A percentile compares a stretch with the other conserved stretches of the same genome.
phyloP scores from a whole-genome alignment of 2,329 filamentous ascomycete species.

The Leptoxyphium fumago region DNA sequence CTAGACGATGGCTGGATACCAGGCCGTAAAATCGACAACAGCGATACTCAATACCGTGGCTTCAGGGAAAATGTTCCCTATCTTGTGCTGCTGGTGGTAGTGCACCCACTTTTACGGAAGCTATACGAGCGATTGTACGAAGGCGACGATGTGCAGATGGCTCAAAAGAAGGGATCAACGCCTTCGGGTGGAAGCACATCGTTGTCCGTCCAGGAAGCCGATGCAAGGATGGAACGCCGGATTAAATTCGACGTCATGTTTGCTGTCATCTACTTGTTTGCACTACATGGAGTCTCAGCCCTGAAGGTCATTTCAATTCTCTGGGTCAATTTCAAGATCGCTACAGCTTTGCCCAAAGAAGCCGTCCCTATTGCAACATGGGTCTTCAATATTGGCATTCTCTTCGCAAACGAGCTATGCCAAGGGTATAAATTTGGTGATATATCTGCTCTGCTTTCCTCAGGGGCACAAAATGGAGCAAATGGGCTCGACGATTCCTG shows the following conservation, averaged over 20 bases:
- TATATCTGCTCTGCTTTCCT: slow-evolving; percentile 41
- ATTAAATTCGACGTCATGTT: slow-evolving; percentile 73
- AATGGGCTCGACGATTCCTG: slow-evolving; percentile 34
- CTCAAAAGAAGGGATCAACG: not conserved
- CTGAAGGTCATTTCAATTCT: slow-evolving; percentile 72
- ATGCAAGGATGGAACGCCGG: slow-evolving; percentile 45
- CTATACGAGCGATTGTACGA: slow-evolving; percentile 45
- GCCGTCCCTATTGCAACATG: slow-evolving; percentile 68
- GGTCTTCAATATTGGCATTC: slow-evolving; percentile 70
- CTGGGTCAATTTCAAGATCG: slow-evolving; percentile 66
- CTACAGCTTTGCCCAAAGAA: slow-evolving; percentile 52
- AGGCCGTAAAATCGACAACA: slow-evolving; percentile 82
- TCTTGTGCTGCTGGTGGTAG: slow-evolving; percentile 54
- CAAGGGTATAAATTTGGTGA: slow-evolving; percentile 59
- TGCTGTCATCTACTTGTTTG: slow-evolving; percentile 61
- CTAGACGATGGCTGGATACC: slow-evolving; percentile 81
- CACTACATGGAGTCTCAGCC: slow-evolving; percentile 71
- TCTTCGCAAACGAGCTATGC: slow-evolving; percentile 82
- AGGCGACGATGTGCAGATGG: slow-evolving; percentile 8
- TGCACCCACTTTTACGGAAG: slow-evolving; percentile 67
- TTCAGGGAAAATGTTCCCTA: slow-evolving; percentile 81
- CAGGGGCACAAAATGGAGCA: slow-evolving; percentile 21
- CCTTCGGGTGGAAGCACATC: slow-evolving; percentile 1
- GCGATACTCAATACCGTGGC: slow-evolving; percentile 71
- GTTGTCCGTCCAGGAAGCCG: slow-evolving; percentile 28